These are phyloP conservation scores for Mikania micrantha DNA, from an alignment of 129 eudicot genomes.

Conservation along the genomic window DNA sequence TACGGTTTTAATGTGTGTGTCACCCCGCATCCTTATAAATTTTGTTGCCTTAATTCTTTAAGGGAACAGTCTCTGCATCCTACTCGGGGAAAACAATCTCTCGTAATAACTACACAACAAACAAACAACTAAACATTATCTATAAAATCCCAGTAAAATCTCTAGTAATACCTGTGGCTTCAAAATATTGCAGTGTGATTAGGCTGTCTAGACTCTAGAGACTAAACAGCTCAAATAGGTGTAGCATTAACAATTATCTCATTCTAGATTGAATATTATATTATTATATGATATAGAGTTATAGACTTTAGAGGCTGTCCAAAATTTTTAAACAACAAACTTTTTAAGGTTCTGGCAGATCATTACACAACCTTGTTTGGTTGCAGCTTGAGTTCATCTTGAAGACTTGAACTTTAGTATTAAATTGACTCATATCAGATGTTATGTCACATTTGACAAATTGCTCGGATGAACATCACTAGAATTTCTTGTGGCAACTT, in stretches of 20 bases:
- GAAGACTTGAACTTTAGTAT: background rate
- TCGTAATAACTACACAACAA: background rate
- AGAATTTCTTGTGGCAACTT: background rate
- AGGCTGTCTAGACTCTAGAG: background rate
- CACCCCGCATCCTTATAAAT: background rate
- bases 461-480: background rate
- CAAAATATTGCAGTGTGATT: background rate
- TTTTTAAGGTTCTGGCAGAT: background rate
- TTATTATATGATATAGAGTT: background rate
- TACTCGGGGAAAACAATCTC: background rate
- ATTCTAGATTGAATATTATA: background rate
- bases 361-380: background rate
- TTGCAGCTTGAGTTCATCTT: background rate
- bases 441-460: background rate
- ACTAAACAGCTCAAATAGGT: slow-evolving; percentile 10
- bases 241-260: background rate
- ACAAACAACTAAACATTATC: too few relatives aligned
- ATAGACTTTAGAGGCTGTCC: background rate
- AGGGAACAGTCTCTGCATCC: background rate
- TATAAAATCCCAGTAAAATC: too few relatives aligned
- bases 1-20: background rate
- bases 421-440: background rate
- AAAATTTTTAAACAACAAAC: background rate
- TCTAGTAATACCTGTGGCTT: background rate
- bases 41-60: background rate